phyloP scores from a whole-genome alignment of 2,329 filamentous ascomycete genomes.

The Chaetomium sp. region DNA sequence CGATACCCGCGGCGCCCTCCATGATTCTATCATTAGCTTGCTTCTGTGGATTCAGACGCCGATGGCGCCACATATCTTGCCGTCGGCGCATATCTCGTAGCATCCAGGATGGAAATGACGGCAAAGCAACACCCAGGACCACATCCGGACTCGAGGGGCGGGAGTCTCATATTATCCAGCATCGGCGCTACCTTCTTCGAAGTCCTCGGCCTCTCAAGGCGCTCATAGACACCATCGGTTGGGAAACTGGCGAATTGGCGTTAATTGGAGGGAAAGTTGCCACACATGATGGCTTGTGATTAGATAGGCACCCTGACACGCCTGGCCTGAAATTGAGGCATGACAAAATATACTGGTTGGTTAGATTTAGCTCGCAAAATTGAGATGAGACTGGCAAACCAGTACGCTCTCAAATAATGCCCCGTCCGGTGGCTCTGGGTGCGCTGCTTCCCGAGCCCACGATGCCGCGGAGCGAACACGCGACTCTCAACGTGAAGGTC shows the following conservation, averaged over 20 bases:
- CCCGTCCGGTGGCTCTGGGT: no score
- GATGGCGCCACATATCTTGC: not conserved
- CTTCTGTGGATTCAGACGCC: not conserved
- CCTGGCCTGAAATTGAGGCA: not conserved
- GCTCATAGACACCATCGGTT: slow-evolving; percentile 21
- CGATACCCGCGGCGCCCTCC: not conserved
- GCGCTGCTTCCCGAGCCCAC: not conserved
- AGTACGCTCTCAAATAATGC: not conserved
- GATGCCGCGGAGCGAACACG: no score
- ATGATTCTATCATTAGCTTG: not conserved
- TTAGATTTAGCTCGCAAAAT: not conserved
- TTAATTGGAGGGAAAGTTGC: slow-evolving; percentile 26
- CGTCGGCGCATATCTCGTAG: not conserved
- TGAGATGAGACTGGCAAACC: not conserved
- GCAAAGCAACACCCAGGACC: not conserved
- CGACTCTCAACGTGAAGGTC: not conserved
- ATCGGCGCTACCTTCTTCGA: not conserved
- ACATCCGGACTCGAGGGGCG: not conserved
- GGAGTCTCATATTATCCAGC: not conserved
- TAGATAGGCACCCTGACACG: slow-evolving; percentile 12
- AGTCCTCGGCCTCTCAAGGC: not conserved
- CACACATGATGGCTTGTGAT: slow-evolving; percentile 17
- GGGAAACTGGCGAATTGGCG: slow-evolving; percentile 29
- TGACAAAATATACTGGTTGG: slow-evolving; percentile 13
- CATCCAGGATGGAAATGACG: not conserved